Evolutionary conservation across 1,284 basidiomycete genomes (phyloP), one percentile per base, ranked within the genome.

Genomic region (Athelia sp.): DNA sequence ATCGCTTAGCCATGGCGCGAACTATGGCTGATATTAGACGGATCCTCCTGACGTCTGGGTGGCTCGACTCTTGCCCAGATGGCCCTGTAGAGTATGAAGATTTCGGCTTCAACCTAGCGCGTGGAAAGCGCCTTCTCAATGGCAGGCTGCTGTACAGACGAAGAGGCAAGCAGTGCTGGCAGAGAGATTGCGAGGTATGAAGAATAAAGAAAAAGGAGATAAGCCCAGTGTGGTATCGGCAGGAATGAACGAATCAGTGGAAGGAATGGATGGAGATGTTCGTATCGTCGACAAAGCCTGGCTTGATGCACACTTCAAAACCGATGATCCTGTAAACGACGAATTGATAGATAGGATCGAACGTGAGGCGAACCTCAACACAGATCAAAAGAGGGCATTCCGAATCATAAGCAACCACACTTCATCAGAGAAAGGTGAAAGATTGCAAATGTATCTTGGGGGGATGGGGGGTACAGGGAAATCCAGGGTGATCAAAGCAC

Each of bases 391-490:
- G 18, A 32, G 63, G 15, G 69, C 69, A 0, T 71, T 69, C 47
- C 42, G 53, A 4, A 64, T 70, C 8, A 51, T 67, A 22, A 62
- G 63, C 1, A 62, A 65, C 34, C 65, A 69, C 59, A 52, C 59
- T 1, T 15, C 54, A 1, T n/a, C 35, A 13, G 24, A 17, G 13
- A 26, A 46, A 29, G 50, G 57, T 2, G 54, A 62, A 2, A 66
- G 59, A 21, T 48, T 70, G 1, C 53, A 55, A 35, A 69, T 72
- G 66, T 65, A 70, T 51, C 23, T 72, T 1, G 67, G 62, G 3
- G 69, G 69, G 0, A 67, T 68, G 63, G 67, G 53, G 11, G 66
- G 69, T 2, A 65, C 66, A 4, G 69, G 70, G 4, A 72, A 72
- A 55, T 65, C 65, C 15, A 64, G 62, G 22, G 70, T 73, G 0